These are phyloP conservation scores for Thelonectria discophora DNA, from an alignment of 2,329 filamentous ascomycete species.

Conservation along the genomic window DNA sequence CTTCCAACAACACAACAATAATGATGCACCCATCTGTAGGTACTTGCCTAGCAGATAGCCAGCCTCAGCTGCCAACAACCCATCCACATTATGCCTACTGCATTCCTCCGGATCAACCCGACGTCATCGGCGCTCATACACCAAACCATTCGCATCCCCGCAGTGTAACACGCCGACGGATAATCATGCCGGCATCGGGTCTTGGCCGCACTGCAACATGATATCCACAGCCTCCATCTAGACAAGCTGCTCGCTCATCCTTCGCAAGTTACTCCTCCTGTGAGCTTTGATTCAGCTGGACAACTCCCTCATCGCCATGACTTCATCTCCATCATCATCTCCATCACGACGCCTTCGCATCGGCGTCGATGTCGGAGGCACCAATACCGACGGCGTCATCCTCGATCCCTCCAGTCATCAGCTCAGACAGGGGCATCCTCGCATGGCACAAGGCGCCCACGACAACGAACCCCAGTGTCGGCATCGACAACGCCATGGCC, in stretches of 20 bases:
- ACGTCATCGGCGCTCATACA: background rate
- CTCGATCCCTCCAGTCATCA: constrained; percentile 53
- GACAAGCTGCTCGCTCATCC: background rate
- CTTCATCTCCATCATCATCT: background rate
- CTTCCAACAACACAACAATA: no score
- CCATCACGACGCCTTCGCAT: constrained; percentile 48
- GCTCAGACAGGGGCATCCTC: constrained; percentile 54
- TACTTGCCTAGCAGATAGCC: no score
- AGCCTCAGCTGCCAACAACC: no score
- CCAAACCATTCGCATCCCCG: background rate
- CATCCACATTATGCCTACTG: no score
- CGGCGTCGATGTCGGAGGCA: constrained; percentile 59
- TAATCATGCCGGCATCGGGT: background rate
- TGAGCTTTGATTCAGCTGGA: no score
- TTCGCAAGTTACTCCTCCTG: background rate
- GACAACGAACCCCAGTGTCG: constrained; percentile 14
- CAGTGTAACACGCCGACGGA: no score
- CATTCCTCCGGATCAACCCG: background rate
- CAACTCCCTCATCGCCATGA: no score
- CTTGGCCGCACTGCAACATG: background rate
- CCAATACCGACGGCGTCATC: constrained; percentile 63
- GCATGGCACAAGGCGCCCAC: constrained; percentile 50
- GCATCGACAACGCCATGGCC: constrained; percentile 46
- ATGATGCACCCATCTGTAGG: no score
- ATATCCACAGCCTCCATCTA: background rate